Evolutionary conservation across 2,329 filamentous ascomycete species (phyloP).

Genomic region (Dactylellina haptotyla): DNA sequence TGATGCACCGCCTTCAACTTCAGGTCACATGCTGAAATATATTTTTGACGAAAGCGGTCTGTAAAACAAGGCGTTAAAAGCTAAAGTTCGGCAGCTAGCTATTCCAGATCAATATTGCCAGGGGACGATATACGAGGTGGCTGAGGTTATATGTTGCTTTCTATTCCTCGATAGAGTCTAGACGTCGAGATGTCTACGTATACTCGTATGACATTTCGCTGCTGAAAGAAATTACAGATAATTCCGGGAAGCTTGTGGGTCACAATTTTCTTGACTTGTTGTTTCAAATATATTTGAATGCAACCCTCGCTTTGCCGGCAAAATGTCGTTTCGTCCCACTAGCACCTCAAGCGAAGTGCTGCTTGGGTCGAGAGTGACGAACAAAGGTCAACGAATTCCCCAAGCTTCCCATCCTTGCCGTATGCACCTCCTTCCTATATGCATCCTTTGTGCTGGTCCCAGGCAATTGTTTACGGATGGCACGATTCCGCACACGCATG

Average conservation of each 20-base stretch:
- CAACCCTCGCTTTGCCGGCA: constrained; percentile 52
- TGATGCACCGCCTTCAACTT: constrained; percentile 24
- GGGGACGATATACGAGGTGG: constrained; percentile 42
- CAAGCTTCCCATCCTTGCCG: constrained; percentile 7
- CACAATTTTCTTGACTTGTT: constrained; percentile 16
- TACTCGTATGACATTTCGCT: constrained; percentile 34
- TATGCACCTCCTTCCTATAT: constrained; percentile 8
- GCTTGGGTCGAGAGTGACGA: constrained; percentile 6
- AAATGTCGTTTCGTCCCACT: constrained; percentile 50
- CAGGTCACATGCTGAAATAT: constrained; percentile 40
- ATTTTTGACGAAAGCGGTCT: constrained; percentile 6
- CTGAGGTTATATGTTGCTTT: constrained; percentile 33
- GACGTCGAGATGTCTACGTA: constrained; percentile 30
- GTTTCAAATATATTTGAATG: constrained; percentile 52
- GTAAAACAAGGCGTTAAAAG: not conserved
- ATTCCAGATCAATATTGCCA: constrained; percentile 30
- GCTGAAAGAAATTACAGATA: constrained; percentile 14
- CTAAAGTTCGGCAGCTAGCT: constrained; percentile 8
- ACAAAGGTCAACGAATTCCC: not conserved
- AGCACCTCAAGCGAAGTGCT: constrained; percentile 37
- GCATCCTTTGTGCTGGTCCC: constrained; percentile 16
- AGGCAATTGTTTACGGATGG: constrained; percentile 27
- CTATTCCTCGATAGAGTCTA: constrained; percentile 26
- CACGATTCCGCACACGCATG: constrained; percentile 19
- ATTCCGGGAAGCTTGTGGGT: constrained; percentile 11